phyloP scores from a whole-genome alignment of 257 asterid genomes.

The Eucommia ulmoides region DNA sequence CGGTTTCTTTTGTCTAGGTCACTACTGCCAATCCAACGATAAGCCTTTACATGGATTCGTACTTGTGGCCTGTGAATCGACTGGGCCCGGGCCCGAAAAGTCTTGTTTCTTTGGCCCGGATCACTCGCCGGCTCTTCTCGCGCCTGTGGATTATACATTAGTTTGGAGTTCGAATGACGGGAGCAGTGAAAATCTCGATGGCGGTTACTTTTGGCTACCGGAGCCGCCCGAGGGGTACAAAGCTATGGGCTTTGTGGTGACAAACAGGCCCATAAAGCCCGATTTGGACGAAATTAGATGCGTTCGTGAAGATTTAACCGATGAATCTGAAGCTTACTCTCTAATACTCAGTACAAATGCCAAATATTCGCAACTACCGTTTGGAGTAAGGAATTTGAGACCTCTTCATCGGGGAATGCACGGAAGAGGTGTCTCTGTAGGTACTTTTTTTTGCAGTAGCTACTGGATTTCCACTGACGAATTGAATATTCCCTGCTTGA shows the following conservation, averaged over 20 bases:
- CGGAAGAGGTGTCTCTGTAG: constrained; percentile 60
- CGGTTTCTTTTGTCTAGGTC: constrained; percentile 64
- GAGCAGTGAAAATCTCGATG: constrained; percentile 32
- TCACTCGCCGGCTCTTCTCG: constrained; percentile 34
- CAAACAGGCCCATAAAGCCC: constrained; percentile 54
- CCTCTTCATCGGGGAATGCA: constrained; percentile 55
- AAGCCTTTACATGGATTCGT: constrained; percentile 67
- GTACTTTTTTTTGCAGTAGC: constrained; percentile 57
- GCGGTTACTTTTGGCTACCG: constrained; percentile 69
- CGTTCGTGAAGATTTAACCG: constrained; percentile 64
- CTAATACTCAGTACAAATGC: constrained; percentile 32
- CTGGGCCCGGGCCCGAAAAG: constrained; percentile 11
- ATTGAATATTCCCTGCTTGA: constrained; percentile 51
- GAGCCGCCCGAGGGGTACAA: constrained; percentile 65
- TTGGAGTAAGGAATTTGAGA: constrained; percentile 47
- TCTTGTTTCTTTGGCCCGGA: constrained; percentile 6
- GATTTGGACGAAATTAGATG: constrained; percentile 48
- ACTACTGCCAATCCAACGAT: constrained; percentile 62
- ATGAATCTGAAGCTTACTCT: constrained; percentile 41
- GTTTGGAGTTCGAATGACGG: constrained; percentile 61
- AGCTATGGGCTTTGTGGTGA: constrained; percentile 64
- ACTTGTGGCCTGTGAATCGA: constrained; percentile 56
- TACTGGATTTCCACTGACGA: constrained; percentile 27
- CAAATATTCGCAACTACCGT: constrained; percentile 26
- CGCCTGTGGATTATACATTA: constrained; percentile 59